phyloP scores from a whole-genome alignment of 2,329 filamentous ascomycete species.

The Plectosphaerella plurivora region DNA sequence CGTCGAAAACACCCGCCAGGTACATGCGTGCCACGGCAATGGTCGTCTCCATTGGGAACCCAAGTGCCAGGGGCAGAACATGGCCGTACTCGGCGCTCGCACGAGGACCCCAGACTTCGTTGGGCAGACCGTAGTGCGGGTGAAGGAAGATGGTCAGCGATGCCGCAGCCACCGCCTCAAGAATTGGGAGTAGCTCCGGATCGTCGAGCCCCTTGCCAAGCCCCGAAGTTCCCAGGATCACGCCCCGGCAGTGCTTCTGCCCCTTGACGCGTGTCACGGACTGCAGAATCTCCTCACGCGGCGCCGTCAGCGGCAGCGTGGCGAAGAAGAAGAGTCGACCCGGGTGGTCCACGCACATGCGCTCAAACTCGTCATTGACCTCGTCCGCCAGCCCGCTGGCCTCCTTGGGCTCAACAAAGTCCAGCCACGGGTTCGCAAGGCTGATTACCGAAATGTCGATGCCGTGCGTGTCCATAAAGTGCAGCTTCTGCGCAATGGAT shows the following conservation, averaged over 20 bases:
- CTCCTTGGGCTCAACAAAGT: constrained; percentile 64
- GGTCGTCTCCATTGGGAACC: constrained; percentile 89
- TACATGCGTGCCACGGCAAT: constrained; percentile 87
- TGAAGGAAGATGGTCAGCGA: constrained; percentile 75
- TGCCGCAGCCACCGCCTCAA: constrained; percentile 61
- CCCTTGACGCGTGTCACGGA: constrained; percentile 60
- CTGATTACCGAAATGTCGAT: constrained; percentile 84
- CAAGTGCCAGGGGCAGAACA: constrained; percentile 78
- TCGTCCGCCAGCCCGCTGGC: constrained; percentile 58
- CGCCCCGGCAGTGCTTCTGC: constrained; percentile 70
- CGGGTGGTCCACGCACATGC: constrained; percentile 61
- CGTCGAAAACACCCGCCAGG: constrained; percentile 79
- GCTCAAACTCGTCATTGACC: constrained; percentile 75
- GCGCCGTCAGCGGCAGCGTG: constrained; percentile 71
- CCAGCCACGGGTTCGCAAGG: constrained; percentile 90
- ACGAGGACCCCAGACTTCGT: constrained; percentile 72
- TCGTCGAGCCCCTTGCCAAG: constrained; percentile 80
- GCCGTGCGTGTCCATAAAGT: constrained; percentile 80
- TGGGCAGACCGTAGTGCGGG: constrained; percentile 85
- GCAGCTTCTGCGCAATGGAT: constrained; percentile 72
- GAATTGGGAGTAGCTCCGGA: constrained; percentile 64
- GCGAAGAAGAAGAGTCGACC: constrained; percentile 79
- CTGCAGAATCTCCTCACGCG: constrained; percentile 53
- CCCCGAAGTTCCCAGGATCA: constrained; percentile 83
- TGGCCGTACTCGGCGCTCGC: constrained; percentile 71